phyloP scores from a whole-genome alignment of 495 filamentous ascomycete species.

The Aspergillus wentii region DNA sequence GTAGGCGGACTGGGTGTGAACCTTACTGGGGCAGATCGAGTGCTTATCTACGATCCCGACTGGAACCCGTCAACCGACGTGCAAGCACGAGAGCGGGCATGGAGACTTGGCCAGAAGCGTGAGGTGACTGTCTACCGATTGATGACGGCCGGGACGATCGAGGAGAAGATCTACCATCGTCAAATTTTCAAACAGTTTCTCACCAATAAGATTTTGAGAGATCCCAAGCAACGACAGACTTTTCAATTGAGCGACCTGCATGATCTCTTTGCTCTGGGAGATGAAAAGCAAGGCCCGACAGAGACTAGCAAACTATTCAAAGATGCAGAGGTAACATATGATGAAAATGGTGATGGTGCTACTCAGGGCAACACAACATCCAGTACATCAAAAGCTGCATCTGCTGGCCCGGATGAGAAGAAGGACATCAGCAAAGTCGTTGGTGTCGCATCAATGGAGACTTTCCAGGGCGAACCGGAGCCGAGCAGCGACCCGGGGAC shows the following conservation, averaged over 20 bases:
- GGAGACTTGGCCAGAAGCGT: constrained; percentile 90
- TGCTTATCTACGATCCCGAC: constrained; percentile 96
- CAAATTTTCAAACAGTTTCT: constrained; percentile 97
- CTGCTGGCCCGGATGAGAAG: constrained; percentile 20
- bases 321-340: constrained; percentile 67
- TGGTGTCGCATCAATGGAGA: constrained; percentile 57
- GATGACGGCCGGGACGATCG: constrained; percentile 95
- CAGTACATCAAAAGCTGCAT: constrained; percentile 6
- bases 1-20: constrained; percentile 94
- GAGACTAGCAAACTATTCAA: constrained; percentile 84
- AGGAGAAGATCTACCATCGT: constrained; percentile 98
- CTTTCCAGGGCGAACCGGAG: constrained; percentile 42
- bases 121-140: constrained; percentile 92
- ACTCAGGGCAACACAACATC: constrained; percentile 18
- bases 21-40: constrained; percentile 87
- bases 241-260: constrained; percentile 84
- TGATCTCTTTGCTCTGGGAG: constrained; percentile 81
- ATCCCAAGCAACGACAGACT: constrained; percentile 82
- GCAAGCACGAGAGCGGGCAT: constrained; percentile 93
- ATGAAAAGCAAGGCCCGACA: constrained; percentile 61
- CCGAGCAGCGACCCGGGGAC: constrained; percentile 35
- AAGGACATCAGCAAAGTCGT: constrained; percentile 44
- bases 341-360: constrained; percentile 14
- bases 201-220: constrained; percentile 87
- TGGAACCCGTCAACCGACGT: constrained; percentile 96